Evolutionary conservation across 441 rosid species (phyloP), one percentile per base, ranked within the genome.

Genomic region (Eutrema salsugineum): DNA sequence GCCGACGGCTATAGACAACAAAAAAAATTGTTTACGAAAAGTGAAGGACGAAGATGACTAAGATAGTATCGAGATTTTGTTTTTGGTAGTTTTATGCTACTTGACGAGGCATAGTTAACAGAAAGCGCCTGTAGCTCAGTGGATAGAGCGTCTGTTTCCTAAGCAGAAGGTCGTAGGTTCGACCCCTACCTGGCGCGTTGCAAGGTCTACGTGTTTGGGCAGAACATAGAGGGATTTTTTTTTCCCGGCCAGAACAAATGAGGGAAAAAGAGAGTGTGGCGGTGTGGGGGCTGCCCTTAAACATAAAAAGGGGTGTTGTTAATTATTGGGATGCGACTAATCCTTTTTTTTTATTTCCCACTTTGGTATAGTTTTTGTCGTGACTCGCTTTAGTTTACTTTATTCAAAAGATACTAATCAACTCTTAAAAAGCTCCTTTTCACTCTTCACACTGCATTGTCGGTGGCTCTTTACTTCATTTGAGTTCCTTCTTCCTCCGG

Each of bases 131-230:
- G 89, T 90, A 84, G 90, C 96, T 87, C 91, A 85, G 93, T 88
- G 90, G 94, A 87, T 84, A 87, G 93, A 87, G 94, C 88, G 92
- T 86, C 91, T 86, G 88, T 84, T 91, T 88, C 91, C 91, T 88
- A 83, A 88, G 89, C 88, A 88, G 94, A 85, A 88, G 79, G 92
- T 78, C 90, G 83, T 82, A 88, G 93, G 91, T 90, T 88, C 88
- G 91, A 88, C 85, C 88, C 91, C 89, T 88, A 83, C 81, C 96
- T 86, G 90, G 90, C 53, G 73, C 66, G 35, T 2, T 24, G 4
- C 27, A 24, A n/a, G n/a, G n/a, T n/a, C n/a, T n/a, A n/a, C n/a
- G n/a, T n/a, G n/a, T n/a, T n/a, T n/a, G n/a, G n/a, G n/a, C n/a
- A n/a, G n/a, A n/a, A n/a, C n/a, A n/a, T n/a, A n/a, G n/a, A n/a